phyloP scores from a whole-genome alignment of 345 rosid genomes.

The Hibiscus tridactylites region DNA sequence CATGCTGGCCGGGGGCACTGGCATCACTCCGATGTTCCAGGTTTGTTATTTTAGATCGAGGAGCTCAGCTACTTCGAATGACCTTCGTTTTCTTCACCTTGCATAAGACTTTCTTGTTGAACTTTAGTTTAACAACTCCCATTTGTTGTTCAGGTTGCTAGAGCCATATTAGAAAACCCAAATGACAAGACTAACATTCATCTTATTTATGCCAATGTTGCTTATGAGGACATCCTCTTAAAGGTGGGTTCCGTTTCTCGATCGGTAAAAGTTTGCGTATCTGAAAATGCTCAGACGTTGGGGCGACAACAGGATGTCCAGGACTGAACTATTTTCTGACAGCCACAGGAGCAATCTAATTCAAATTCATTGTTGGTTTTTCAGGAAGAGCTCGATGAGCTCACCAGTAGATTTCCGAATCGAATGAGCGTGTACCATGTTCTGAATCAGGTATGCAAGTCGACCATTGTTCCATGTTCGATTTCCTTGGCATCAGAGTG shows the following conservation, averaged over 20 bases:
- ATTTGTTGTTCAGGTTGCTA: slow-evolving; percentile 53
- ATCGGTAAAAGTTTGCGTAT: not conserved
- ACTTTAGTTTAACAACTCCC: slow-evolving; percentile 8
- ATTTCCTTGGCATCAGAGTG: not conserved
- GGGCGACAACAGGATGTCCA: not conserved
- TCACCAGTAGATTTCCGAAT: slow-evolving; percentile 31
- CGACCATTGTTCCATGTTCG: not conserved
- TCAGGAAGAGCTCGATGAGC: slow-evolving; percentile 55
- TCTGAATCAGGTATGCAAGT: slow-evolving; percentile 44
- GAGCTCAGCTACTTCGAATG: not conserved
- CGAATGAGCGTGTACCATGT: slow-evolving; percentile 51
- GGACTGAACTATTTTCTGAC: not conserved
- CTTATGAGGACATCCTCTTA: slow-evolving; percentile 81
- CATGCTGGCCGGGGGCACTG: slow-evolving; percentile 72
- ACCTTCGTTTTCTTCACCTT: not conserved
- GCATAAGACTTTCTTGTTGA: not conserved
- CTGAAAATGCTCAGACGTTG: not conserved
- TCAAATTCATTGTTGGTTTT: not conserved
- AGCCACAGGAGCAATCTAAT: not conserved
- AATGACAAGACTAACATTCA: slow-evolving; percentile 48
- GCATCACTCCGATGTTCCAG: slow-evolving; percentile 75
- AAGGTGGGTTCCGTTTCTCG: slow-evolving; percentile 35
- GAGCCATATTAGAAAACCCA: slow-evolving; percentile 85
- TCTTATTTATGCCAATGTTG: slow-evolving; percentile 90
- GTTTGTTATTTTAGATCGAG: slow-evolving; percentile 21